phyloP scores from a whole-genome alignment of 192 early-diverging fungal species.

The Coemansia sp. region DNA sequence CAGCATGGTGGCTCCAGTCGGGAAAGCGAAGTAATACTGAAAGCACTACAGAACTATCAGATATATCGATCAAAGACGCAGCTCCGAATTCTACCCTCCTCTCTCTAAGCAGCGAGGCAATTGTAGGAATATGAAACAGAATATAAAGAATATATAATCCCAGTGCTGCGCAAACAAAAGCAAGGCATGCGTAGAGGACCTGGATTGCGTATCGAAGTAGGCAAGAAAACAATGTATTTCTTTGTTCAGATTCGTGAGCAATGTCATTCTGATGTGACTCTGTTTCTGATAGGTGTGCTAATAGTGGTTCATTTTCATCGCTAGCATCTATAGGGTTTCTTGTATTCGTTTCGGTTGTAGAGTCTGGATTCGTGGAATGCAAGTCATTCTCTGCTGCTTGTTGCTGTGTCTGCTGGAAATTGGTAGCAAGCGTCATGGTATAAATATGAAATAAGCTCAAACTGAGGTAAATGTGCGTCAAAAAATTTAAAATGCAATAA shows the following conservation, averaged over 20 bases:
- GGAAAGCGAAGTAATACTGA: conserved; percentile 28
- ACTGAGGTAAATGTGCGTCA: too few relatives aligned
- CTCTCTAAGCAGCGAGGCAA: conserved; percentile 11
- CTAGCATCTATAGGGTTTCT: background rate
- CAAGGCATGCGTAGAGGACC: conserved; percentile 24
- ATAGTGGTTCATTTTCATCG: conserved; percentile 29
- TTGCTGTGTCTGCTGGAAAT: background rate
- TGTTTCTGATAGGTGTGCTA: background rate
- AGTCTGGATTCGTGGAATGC: background rate
- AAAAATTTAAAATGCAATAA: conserved; percentile 5
- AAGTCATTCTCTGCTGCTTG: background rate
- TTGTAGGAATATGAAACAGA: conserved; percentile 18
- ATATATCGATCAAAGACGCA: conserved; percentile 26
- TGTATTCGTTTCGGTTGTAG: background rate
- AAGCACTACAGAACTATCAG: conserved; percentile 24
- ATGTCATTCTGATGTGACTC: conserved; percentile 1
- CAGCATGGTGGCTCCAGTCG: conserved; percentile 7
- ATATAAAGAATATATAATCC: conserved; percentile 43
- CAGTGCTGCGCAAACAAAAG: conserved; percentile 15
- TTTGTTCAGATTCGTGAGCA: background rate
- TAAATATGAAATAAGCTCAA: background rate
- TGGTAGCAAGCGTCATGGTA: background rate
- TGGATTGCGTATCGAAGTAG: conserved; percentile 8
- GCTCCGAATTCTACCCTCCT: conserved; percentile 23
- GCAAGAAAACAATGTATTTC: background rate